Evolutionary conservation across 1,284 basidiomycete genomes (phyloP), one percentile per base, ranked within the genome.

Genomic region (Coniferiporia weirii): DNA sequence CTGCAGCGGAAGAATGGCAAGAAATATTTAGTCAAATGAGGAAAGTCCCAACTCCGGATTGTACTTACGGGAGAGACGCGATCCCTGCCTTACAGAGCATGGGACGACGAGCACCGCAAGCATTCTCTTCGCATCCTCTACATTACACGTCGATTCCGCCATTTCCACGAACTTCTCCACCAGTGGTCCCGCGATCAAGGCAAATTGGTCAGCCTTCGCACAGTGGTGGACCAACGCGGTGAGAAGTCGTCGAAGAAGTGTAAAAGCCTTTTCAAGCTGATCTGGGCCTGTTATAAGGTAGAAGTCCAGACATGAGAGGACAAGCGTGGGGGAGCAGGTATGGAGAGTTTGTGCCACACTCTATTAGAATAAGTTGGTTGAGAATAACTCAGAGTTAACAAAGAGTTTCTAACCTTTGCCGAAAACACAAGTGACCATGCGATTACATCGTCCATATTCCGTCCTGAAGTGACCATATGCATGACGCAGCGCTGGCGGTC

Each of bases 141-240:
- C 5, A 12, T 59, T 38, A 13, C 12, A 51, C 57, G 58, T 46
- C 57, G 60, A 32, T 52, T 62, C 59, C 63, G 61, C 52, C 38
- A 61, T 43, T n/a, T 40, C 15, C 7, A 61, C 60, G 57, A 79
- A 74, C 48, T 69, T 67, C 47, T 71, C 65, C 0, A 81, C 66
- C 2, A 89, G 63, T 10, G 79, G 66, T 27, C 92, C 84, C 1
- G 82, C 77, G 3, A 93, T 65, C 0, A 79, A 70, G 6, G 78
- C 70, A 66, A 91, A 89, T 56, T 85, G 80, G 19, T 87, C 83
- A 0, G 85, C 70, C 19, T 76, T 76, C 61, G 87, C 85, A 65
- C 86, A 87, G 68, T 95, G 91, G 69, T 95, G 93, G 4, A 89
- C 82, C 15, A 93, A 72, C 0, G 92, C 86, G 0, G 90, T 95